These are phyloP conservation scores for Boletus sp. DNA, from an alignment of 1,284 basidiomycete genomes.

Conservation along the genomic window DNA sequence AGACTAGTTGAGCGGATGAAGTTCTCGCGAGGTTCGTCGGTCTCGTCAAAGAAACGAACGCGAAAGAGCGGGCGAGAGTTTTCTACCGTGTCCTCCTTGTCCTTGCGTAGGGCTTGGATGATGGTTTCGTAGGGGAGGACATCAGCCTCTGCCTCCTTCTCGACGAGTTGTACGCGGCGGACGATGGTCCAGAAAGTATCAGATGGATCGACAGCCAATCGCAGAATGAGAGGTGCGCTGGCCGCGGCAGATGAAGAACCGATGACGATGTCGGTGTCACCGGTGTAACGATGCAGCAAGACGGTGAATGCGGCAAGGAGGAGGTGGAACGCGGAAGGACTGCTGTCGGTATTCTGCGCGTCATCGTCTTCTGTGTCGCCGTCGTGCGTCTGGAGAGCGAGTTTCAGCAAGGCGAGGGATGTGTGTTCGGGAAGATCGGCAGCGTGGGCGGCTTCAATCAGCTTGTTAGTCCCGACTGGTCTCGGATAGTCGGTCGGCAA, in stretches of 20 bases:
- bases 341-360: constrained; percentile 36
- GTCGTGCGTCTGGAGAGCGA: constrained; percentile 67
- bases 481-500: constrained; percentile 96
- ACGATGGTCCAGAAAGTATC: constrained; percentile 94
- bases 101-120: constrained; percentile 69
- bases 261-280: constrained; percentile 92
- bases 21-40: constrained; percentile 66
- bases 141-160: constrained; percentile 82
- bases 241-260: constrained; percentile 84
- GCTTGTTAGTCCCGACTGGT: constrained; percentile 65
- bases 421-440: constrained; percentile 65
- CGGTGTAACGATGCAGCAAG: constrained; percentile 92
- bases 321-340: constrained; percentile 87
- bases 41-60: constrained; percentile 95
- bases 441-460: constrained; percentile 76
- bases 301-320: constrained; percentile 90
- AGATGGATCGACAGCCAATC: constrained; percentile 79
- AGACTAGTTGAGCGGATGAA: constrained; percentile 79
- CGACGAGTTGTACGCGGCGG: constrained; percentile 79
- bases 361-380: constrained; percentile 54
- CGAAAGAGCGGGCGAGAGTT: constrained; percentile 73
- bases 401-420: constrained; percentile 68
- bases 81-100: constrained; percentile 55
- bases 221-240: constrained; percentile 79
- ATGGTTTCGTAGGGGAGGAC: constrained; percentile 81